These are phyloP conservation scores for Trichophaea hybrida DNA, from an alignment of 2,329 filamentous ascomycete genomes.

Conservation along the genomic window DNA sequence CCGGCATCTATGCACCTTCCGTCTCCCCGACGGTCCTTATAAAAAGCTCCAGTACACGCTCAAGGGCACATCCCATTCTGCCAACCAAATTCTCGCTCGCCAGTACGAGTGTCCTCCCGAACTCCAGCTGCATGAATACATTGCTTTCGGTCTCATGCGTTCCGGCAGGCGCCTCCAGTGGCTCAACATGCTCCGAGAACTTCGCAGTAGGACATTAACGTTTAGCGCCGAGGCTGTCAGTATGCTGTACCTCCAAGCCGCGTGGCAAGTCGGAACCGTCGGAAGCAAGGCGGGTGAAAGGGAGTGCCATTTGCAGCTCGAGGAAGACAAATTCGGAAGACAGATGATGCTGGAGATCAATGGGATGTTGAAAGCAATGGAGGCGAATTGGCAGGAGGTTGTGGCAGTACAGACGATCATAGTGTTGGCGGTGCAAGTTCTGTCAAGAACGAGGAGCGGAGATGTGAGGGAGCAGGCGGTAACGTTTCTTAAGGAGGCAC, in stretches of 20 bases:
- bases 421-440: slow-evolving; percentile 18
- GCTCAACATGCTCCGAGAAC: slow-evolving; percentile 41
- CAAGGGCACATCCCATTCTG: slow-evolving; percentile 24
- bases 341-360: slow-evolving; percentile 30
- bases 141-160: slow-evolving; percentile 38
- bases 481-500: slow-evolving; percentile 13
- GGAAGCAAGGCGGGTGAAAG: no score
- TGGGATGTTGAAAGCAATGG: slow-evolving; percentile 29
- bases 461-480: slow-evolving; percentile 10
- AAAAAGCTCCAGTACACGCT: slow-evolving; percentile 26
- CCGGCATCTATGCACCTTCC: slow-evolving; percentile 32
- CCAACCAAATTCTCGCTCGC: slow-evolving; percentile 41
- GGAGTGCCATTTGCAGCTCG: no score
- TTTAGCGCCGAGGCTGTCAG: slow-evolving; percentile 39
- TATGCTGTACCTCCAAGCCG: slow-evolving; percentile 38
- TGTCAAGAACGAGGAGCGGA: slow-evolving; percentile 14
- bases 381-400: slow-evolving; percentile 39
- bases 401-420: slow-evolving; percentile 21
- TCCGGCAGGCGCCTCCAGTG: slow-evolving; percentile 41
- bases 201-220: slow-evolving; percentile 37
- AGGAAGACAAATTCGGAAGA: slow-evolving; percentile 23
- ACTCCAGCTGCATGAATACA: slow-evolving; percentile 42
- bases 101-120: slow-evolving; percentile 37
- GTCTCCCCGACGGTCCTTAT: slow-evolving; percentile 30
- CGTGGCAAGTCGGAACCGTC: slow-evolving; percentile 39